Evolutionary conservation across 78 protist species (phyloP).

Genomic region (Emiliania huxleyi): DNA sequence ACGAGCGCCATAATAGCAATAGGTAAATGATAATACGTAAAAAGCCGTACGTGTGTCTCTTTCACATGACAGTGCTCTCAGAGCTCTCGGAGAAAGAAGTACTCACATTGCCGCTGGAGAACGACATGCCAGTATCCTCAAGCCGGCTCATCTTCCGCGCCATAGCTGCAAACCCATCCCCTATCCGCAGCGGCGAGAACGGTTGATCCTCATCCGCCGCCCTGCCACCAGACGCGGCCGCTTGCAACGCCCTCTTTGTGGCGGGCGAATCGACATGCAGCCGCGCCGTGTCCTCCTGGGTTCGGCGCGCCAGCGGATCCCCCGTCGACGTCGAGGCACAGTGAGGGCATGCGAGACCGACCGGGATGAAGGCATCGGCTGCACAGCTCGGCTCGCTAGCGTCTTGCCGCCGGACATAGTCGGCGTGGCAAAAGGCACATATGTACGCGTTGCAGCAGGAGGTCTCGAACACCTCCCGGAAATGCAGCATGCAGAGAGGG

Average conservation of each 20-base stretch:
- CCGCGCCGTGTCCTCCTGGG: not conserved
- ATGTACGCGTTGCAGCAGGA: not conserved
- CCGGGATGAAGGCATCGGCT: not conserved
- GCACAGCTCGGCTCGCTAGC: not conserved
- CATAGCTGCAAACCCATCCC: not conserved
- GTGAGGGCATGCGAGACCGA: not conserved
- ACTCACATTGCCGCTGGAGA: too few relatives aligned
- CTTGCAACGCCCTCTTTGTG: not conserved
- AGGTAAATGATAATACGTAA: too few relatives aligned
- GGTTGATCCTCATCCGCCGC: too few relatives aligned
- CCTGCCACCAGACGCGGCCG: not conserved
- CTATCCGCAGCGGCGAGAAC: not conserved
- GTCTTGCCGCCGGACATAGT: not conserved
- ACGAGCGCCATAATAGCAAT: too few relatives aligned
- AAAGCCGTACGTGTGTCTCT: too few relatives aligned
- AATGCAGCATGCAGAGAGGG: not conserved
- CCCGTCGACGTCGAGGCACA: not conserved
- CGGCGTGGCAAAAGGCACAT: not conserved
- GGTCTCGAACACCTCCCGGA: not conserved
- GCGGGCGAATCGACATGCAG: not conserved
- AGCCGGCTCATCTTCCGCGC: not conserved
- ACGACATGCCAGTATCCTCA: too few relatives aligned
- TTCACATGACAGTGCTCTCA: too few relatives aligned
- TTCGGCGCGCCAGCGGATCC: not conserved
- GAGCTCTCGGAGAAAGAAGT: too few relatives aligned